Conservation (phyloP, 2,329 filamentous ascomycete species). For the Colletotrichum tropicale region DNA sequence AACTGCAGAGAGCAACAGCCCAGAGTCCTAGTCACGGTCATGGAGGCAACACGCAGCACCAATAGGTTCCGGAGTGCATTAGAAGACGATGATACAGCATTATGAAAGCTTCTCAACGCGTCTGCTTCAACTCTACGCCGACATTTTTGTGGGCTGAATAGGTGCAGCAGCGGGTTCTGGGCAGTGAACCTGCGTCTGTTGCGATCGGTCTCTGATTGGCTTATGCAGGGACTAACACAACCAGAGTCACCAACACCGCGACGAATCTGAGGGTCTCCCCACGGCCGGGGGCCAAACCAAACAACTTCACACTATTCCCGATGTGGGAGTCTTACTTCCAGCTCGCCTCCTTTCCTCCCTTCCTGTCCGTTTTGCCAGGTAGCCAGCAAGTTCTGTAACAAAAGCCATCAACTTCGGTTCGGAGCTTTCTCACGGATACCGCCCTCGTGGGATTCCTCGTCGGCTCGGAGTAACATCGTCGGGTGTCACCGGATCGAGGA, state of each 20-base stretch:
- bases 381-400: background rate
- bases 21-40: background rate
- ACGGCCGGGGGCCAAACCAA: background rate
- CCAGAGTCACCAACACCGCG: background rate
- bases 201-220: conserved; percentile 9
- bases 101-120: background rate
- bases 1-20: background rate
- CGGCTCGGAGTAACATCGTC: background rate
- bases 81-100: background rate
- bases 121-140: background rate
- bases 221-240: background rate
- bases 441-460: background rate
- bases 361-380: background rate
- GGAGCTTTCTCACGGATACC: background rate
- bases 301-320: background rate
- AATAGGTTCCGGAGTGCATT: background rate
- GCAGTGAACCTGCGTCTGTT: background rate
- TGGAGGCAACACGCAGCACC: background rate
- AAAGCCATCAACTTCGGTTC: background rate
- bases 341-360: background rate
- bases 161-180: no score
- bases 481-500: background rate
- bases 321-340: background rate
- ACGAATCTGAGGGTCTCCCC: background rate
- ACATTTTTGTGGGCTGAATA: background rate